Base-by-base conservation (phyloP, 106 monocot species). In the Dioscorea dumetorum region DNA sequence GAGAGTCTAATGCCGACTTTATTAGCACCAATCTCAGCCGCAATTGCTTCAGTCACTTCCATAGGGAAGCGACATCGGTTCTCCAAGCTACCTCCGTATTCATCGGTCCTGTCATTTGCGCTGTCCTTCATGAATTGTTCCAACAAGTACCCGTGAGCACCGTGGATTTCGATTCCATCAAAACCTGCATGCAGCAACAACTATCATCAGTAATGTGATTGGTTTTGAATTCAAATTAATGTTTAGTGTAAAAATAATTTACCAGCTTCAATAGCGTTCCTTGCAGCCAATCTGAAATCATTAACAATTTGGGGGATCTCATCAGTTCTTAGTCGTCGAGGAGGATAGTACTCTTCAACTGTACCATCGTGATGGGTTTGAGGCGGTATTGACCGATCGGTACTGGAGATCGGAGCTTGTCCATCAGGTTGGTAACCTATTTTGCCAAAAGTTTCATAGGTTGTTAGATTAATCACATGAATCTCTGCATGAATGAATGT, bases 231-330 rank as follows among this genome's bases (percentile, higher is more conserved):
- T 41, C 41, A 6, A 41, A 41, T 5, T 41, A 0, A 6, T 41
- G 6, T 41, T 41, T 10, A 41, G 10, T 41, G 6, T 41, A 54
- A 13, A 18, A 19, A 18, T 0, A 19, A 54, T 3, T 54, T 66
- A 81, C 80, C 80, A 17, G 80, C 80, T 67, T 84, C 76, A 14
- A 85, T 78, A 24, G 80, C 77, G 67, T 81, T 81, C 58, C 74
- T 77, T 58, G 85, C 80, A 34, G 80, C 80, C 58, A 67, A 32
- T 74, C 74, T 73, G 62, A 74, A 85, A 78, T 85, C 80, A 60
- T 80, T 66, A 16, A 74, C 51, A 5, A 84, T 50, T 4, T 49
- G 22, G 13, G 73, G 67, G 4, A 85, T 85, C 59, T 85, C 85
- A 24, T 74, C 57, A 2, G 62, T 33, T 18, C 49, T 49, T 62